These are phyloP conservation scores for Lycium barbarum DNA, from an alignment of 257 asterid genomes.

Conservation along the genomic window DNA sequence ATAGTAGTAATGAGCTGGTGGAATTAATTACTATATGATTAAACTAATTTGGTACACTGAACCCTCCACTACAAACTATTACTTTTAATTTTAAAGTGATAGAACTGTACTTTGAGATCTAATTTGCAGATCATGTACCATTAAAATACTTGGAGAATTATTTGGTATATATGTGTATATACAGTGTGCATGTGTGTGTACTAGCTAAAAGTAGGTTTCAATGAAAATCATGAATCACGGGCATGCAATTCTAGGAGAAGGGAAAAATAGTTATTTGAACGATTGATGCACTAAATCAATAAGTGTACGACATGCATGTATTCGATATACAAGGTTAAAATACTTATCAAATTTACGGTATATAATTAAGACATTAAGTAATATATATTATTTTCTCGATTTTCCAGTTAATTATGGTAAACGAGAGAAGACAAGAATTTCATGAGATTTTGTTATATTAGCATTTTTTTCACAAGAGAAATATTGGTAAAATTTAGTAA, in stretches of 20 bases:
- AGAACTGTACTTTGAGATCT: slow-evolving; percentile 7
- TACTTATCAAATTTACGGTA: neutral
- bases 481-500: too few relatives aligned
- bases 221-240: too few relatives aligned
- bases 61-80: neutral
- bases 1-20: slow-evolving; percentile 25
- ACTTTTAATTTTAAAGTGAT: neutral
- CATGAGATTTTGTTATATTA: too few relatives aligned
- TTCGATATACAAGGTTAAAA: neutral
- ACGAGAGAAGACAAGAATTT: too few relatives aligned
- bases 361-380: neutral
- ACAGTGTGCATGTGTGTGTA: neutral
- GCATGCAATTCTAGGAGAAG: too few relatives aligned
- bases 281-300: too few relatives aligned
- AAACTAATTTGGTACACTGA: slow-evolving; percentile 9
- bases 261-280: too few relatives aligned
- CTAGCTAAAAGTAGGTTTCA: neutral
- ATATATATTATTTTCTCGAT: neutral
- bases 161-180: neutral
- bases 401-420: neutral
- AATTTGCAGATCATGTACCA: neutral
- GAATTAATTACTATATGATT: slow-evolving; percentile 25
- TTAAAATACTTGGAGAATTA: neutral
- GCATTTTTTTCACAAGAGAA: too few relatives aligned
- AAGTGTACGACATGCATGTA: neutral